Base-by-base conservation (phyloP, 2,329 filamentous ascomycete species). In the Drechslerella dactyloides region DNA sequence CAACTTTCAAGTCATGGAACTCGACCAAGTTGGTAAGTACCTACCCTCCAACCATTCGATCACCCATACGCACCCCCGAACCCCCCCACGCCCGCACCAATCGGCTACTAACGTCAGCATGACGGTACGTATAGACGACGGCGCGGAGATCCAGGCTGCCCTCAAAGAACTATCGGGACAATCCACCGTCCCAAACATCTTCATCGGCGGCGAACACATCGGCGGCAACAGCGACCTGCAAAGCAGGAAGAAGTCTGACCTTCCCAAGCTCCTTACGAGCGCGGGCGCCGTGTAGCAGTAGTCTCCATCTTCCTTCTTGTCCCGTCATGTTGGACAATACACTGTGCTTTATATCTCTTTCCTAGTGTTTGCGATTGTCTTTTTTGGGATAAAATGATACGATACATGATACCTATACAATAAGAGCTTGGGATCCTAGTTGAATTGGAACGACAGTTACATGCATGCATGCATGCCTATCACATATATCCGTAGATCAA, bases 171-270 rank as follows among this genome's bases (percentile, higher is more conserved):
- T 97, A 77, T 91, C 87, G 65, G 84, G 85, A 80, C 94, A 99
- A 85, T 85, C 87, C 78, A 93, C 90, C 77, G 94, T 99, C 4
- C 94, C 94, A 77, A 97, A 97, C 84, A 90, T 96, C 83, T 97
- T 90, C 84, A 97, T 99, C 81, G 83, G 82, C 77, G 83, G 92
- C 83, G 83, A 96, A 83, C 93, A 97, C 82, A 96, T 99, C 80
- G 94, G 94, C 74, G 94, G 94, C 76, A 97, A 97, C 86, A 96
- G 91, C 23, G 93, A 94, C 77, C 81, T 96, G 74, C 89, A 93
- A 82, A 84, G 82, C 0, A 77, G 75, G 59, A 86, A 84, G 81
- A 86, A 85, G n/a, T n/a, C n/a, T 80, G 79, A 96, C 75, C 81
- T 97, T 60, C 85, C 87, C 75, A 77, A 78, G 33, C 80, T 94